A percentile compares a stretch with the other conserved stretches of the same genome.
phyloP scores from a whole-genome alignment of 2,329 filamentous ascomycete species.

The Aspergillus fructus region DNA sequence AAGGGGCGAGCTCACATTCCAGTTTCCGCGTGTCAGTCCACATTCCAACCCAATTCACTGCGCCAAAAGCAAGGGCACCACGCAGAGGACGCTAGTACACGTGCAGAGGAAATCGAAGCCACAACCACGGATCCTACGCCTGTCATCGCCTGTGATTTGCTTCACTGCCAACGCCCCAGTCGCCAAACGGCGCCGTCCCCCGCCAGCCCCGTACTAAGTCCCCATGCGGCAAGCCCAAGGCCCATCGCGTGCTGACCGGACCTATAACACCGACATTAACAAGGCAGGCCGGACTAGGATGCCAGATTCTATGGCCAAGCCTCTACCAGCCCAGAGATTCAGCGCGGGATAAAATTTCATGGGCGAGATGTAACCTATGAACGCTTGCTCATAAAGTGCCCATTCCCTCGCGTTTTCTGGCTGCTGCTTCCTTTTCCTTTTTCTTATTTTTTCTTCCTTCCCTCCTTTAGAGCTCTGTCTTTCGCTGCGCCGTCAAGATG shows the following conservation, averaged over 20 bases:
- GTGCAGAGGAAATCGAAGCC: too few relatives aligned
- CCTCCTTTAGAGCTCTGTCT: not conserved
- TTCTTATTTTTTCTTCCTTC: not conserved
- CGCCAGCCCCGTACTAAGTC: not conserved
- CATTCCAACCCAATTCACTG: too few relatives aligned
- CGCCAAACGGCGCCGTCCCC: not conserved
- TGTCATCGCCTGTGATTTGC: too few relatives aligned
- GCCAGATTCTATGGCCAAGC: not conserved
- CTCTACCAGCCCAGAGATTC: not conserved
- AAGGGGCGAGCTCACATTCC: too few relatives aligned
- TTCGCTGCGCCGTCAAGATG: not conserved
- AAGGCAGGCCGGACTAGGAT: not conserved
- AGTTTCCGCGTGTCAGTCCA: too few relatives aligned
- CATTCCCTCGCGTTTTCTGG: not conserved
- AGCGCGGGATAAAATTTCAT: not conserved
- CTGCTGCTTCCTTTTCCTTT: not conserved
- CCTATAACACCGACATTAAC: not conserved
- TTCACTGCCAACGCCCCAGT: too few relatives aligned
- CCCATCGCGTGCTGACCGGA: slow-evolving; percentile 2
- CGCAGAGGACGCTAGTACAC: too few relatives aligned
- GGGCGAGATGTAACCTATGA: slow-evolving; percentile 3
- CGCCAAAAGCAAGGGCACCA: too few relatives aligned
- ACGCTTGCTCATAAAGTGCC: not conserved
- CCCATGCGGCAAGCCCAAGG: not conserved
- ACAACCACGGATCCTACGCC: too few relatives aligned